A percentile compares a stretch with the other conserved stretches of the same genome.
Evolutionary conservation across 805 yeast species (phyloP).

Genomic region (Danielia reshetovae): DNA sequence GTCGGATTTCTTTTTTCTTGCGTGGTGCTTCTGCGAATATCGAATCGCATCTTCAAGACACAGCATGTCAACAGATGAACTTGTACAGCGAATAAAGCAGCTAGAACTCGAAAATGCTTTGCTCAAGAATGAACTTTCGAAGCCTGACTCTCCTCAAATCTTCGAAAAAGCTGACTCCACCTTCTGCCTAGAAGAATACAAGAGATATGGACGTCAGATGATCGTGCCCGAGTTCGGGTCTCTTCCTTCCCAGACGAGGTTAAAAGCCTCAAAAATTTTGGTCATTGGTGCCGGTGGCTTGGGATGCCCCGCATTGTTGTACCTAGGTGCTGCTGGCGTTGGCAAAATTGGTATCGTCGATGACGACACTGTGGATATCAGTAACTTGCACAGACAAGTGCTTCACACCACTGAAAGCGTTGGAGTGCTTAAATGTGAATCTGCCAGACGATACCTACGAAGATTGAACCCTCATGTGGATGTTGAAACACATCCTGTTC

Average conservation of each 20-base stretch:
- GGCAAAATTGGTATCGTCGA: constrained; percentile 86
- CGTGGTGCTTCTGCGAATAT: too few species aligned
- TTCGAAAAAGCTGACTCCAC: too few species aligned
- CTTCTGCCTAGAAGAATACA: constrained; percentile 70
- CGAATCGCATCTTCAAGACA: too few species aligned
- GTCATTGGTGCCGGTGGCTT: constrained; percentile 97
- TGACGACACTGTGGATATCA: constrained; percentile 74
- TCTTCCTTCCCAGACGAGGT: constrained; percentile 45
- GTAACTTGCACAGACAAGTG: constrained; percentile 88
- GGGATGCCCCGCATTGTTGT: constrained; percentile 87
- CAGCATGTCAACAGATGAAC: too few species aligned
- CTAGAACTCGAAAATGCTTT: too few species aligned
- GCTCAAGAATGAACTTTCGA: too few species aligned
- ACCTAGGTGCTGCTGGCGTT: constrained; percentile 83
- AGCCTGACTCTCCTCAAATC: too few species aligned
- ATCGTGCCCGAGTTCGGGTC: constrained; percentile 77
- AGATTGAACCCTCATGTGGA: constrained; percentile 66
- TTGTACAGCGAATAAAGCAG: too few species aligned
- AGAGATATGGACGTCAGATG: constrained; percentile 92
- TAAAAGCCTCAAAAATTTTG: constrained; percentile 58
- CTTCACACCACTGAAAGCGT: constrained; percentile 65
- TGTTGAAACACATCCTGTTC: constrained; percentile 47
- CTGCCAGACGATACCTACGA: constrained; percentile 58
- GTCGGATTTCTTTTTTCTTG: too few species aligned
- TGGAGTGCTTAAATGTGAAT: constrained; percentile 71